Base-by-base conservation (phyloP, 2,329 filamentous ascomycete genomes). In the Neonectria ditissima region DNA sequence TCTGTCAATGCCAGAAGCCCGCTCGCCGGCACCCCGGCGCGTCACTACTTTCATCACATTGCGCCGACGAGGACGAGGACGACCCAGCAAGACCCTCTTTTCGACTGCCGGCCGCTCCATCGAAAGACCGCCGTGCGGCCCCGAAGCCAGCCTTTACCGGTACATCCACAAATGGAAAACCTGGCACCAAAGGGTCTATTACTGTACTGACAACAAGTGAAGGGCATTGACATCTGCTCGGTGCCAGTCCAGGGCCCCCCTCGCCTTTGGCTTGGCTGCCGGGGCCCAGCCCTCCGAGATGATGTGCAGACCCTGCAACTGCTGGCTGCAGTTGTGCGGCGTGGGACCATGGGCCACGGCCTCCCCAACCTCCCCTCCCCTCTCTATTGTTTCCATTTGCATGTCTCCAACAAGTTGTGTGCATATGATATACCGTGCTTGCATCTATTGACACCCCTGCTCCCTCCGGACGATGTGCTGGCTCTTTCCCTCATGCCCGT, bases 271-370 rank as follows among this genome's bases (percentile, higher is more conserved):
- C 52, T 45, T 66, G 44, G 47, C 53, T 59, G 54, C 55, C 58
- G 56, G 45, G 48, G 44, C 55, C 48, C 64, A 65, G 59, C 62
- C 62, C 62, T 62, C 61, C 52, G 62, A 69, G 63, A 72, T 74
- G 70, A 74, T 74, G 70, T 73, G 67, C 70, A 74, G 71, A 45
- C 65, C 66, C 65, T 69, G 67, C 63, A 67, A 69, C 67, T 73
- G 67, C 72, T 56, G 56, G 43, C 59, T 66, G 63, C 63, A 56
- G 62, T 65, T 70, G 65, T 74, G 66, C 65, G 65, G 67, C 69
- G 56, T 65, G 62, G 59, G 52, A 59, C 65, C 57, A 64, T 55
- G 14, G 34, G n/a, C 41, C 34, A 44, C 59, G 55, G 59, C 61
- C 54, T 58, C 56, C 58, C 39, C 43, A 50, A 52, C 55, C 44